phyloP scores from a whole-genome alignment of 352 stramenopile species.

The Halophytophthora batemanensis region DNA sequence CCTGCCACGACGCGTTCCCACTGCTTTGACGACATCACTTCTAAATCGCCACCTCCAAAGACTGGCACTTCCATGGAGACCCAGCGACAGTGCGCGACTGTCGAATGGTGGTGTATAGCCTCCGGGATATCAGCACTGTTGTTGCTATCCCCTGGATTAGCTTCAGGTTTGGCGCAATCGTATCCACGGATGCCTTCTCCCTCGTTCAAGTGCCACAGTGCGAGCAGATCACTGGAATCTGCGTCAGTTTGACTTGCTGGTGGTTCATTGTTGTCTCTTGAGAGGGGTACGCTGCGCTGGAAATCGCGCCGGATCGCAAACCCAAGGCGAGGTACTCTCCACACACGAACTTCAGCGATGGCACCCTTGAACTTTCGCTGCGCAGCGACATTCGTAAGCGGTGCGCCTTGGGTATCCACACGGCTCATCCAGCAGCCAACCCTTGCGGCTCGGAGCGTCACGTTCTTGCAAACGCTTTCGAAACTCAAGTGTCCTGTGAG shows the following conservation, averaged over 20 bases:
- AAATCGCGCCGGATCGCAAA: conserved; percentile 59
- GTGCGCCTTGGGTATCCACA: conserved; percentile 31
- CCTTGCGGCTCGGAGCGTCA: conserved; percentile 52
- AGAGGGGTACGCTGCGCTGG: conserved; percentile 57
- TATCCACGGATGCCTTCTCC: conserved; percentile 65
- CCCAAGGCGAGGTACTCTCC: conserved; percentile 37
- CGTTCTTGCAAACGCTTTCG: conserved; percentile 31
- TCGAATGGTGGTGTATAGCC: conserved; percentile 34
- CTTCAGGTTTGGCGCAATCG: conserved; percentile 25
- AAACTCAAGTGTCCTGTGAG: conserved; percentile 35
- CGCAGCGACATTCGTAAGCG: conserved; percentile 25
- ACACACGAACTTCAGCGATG: conserved; percentile 75
- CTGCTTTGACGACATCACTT: conserved; percentile 23
- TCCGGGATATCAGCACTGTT: conserved; percentile 10
- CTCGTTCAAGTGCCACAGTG: conserved; percentile 76
- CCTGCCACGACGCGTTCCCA: conserved; percentile 31
- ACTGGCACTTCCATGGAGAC: conserved; percentile 53
- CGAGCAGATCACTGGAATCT: conserved; percentile 32
- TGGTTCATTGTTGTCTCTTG: conserved; percentile 11
- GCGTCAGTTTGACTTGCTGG: conserved; percentile 8
- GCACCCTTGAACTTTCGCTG: conserved; percentile 73
- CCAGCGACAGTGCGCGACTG: conserved; percentile 70
- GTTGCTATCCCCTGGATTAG: background rate
- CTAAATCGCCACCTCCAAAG: conserved; percentile 36
- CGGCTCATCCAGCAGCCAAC: conserved; percentile 76